phyloP scores from a whole-genome alignment of 2,329 filamentous ascomycete genomes.

The Hypoxylon sp. region DNA sequence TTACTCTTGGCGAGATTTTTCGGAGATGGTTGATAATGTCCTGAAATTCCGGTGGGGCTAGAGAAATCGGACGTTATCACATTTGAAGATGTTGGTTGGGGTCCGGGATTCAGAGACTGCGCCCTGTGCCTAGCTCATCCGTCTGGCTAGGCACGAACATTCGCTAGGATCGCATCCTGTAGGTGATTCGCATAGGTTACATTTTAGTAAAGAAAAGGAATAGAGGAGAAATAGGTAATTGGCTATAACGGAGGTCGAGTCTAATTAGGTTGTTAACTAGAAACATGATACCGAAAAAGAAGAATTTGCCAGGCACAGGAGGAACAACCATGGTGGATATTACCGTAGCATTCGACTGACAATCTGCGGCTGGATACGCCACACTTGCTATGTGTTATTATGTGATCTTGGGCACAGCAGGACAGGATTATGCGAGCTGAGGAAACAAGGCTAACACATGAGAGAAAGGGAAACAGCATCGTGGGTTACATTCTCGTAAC shows the following conservation, averaged over 20 bases:
- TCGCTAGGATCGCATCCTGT: slow-evolving; percentile 38
- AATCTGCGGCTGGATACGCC: slow-evolving; percentile 31
- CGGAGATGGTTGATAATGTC: slow-evolving; percentile 20
- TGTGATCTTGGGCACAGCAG: slow-evolving; percentile 23
- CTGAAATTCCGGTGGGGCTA: slow-evolving; percentile 18
- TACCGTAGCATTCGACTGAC: slow-evolving; percentile 35
- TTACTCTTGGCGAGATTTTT: slow-evolving; percentile 10
- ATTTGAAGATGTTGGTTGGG: slow-evolving; percentile 40
- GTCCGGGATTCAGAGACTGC: slow-evolving; percentile 41
- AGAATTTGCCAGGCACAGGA: slow-evolving; percentile 21
- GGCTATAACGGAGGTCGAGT: slow-evolving; percentile 18
- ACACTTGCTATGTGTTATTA: slow-evolving; percentile 20
- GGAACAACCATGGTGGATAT: slow-evolving; percentile 24
- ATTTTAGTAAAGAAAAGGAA: slow-evolving; percentile 31
- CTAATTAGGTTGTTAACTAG: slow-evolving; percentile 13
- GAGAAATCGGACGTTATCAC: slow-evolving; percentile 23
- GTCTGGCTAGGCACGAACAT: slow-evolving; percentile 38
- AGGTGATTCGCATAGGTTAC: slow-evolving; percentile 30
- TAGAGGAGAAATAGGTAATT: slow-evolving; percentile 16
- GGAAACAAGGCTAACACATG: slow-evolving; percentile 22
- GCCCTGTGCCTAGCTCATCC: slow-evolving; percentile 42
- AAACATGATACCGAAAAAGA: slow-evolving; percentile 18
- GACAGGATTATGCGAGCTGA: slow-evolving; percentile 32
- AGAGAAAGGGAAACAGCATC: slow-evolving; percentile 10
- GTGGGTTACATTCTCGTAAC: slow-evolving; percentile 11